Conservation (phyloP, 2,329 filamentous ascomycete genomes). For the Colletotrichum horii region DNA sequence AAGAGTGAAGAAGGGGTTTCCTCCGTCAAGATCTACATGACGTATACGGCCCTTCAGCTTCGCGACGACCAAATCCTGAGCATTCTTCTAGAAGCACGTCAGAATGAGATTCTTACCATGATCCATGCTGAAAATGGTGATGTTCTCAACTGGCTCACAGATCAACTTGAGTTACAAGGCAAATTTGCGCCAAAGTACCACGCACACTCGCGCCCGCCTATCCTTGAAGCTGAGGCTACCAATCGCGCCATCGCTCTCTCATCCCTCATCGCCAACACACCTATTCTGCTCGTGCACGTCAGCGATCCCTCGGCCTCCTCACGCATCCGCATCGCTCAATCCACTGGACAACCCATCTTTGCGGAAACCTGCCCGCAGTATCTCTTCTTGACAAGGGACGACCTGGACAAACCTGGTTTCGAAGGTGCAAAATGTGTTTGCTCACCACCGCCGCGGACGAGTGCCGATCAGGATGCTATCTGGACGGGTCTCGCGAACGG, state of each 20-base stretch:
- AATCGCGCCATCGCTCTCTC: slow-evolving; percentile 55
- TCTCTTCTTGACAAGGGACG: slow-evolving; percentile 55
- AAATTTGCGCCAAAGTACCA: slow-evolving; percentile 57
- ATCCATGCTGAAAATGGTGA: slow-evolving; percentile 60
- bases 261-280: slow-evolving; percentile 49
- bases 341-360: slow-evolving; percentile 50
- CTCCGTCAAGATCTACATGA: slow-evolving; percentile 58
- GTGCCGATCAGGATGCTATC: slow-evolving; percentile 52
- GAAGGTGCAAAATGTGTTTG: slow-evolving; percentile 61
- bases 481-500: slow-evolving; percentile 55
- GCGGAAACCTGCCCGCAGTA: slow-evolving; percentile 64
- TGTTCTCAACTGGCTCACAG: slow-evolving; percentile 58
- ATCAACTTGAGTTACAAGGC: slow-evolving; percentile 52
- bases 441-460: slow-evolving; percentile 53
- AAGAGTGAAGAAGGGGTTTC: slow-evolving; percentile 43
- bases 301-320: slow-evolving; percentile 49
- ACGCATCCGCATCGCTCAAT: slow-evolving; percentile 48
- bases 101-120: slow-evolving; percentile 43
- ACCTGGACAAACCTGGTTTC: slow-evolving; percentile 55
- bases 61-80: slow-evolving; percentile 47
- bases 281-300: slow-evolving; percentile 59
- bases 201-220: slow-evolving; percentile 34
- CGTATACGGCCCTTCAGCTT: slow-evolving; percentile 53
- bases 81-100: slow-evolving; percentile 50
- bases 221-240: slow-evolving; percentile 52